Evolutionary conservation across 1,139 yeast species (phyloP).

Genomic region (Candida freyschussii): DNA sequence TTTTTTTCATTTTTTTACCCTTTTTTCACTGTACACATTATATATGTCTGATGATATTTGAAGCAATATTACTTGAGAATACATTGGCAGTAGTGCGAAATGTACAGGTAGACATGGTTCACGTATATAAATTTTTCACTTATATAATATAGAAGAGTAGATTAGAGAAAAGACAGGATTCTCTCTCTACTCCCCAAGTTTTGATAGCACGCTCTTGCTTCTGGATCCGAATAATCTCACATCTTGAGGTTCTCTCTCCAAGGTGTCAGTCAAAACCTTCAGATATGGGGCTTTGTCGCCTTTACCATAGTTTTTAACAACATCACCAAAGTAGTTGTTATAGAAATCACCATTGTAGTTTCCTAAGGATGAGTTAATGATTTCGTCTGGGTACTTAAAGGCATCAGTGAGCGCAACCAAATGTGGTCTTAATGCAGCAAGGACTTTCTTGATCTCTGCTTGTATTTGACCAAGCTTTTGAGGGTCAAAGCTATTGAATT

Average conservation of each 20-base stretch:
- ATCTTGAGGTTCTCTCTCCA: slow-evolving; percentile 38
- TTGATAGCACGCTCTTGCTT: slow-evolving; percentile 18
- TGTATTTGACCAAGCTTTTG: slow-evolving; percentile 43
- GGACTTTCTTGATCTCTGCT: slow-evolving; percentile 41
- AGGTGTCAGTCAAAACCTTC: slow-evolving; percentile 43
- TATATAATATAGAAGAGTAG: too few relatives aligned
- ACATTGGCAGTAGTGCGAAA: too few relatives aligned
- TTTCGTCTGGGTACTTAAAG: slow-evolving; percentile 79
- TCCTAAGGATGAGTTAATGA: slow-evolving; percentile 84
- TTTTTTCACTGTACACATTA: too few relatives aligned
- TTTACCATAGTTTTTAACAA: slow-evolving; percentile 45
- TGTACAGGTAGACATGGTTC: too few relatives aligned
- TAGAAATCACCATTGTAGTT: slow-evolving; percentile 82
- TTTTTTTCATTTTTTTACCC: too few relatives aligned
- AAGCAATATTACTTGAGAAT: too few relatives aligned
- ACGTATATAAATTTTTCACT: too few relatives aligned
- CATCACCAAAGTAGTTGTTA: slow-evolving; percentile 62
- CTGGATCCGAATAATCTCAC: slow-evolving; percentile 22
- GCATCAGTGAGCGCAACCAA: slow-evolving; percentile 85
- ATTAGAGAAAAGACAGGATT: too few relatives aligned
- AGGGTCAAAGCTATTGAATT: slow-evolving; percentile 51
- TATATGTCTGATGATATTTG: too few relatives aligned
- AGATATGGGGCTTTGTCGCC: slow-evolving; percentile 60
- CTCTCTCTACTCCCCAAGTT: slow-evolving; percentile 17
- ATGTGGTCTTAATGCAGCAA: slow-evolving; percentile 56